A percentile compares a stretch with the other conserved stretches of the same genome.
These are phyloP conservation scores for Neurospora hispaniola DNA, from an alignment of 495 filamentous ascomycete genomes.

Conservation along the genomic window DNA sequence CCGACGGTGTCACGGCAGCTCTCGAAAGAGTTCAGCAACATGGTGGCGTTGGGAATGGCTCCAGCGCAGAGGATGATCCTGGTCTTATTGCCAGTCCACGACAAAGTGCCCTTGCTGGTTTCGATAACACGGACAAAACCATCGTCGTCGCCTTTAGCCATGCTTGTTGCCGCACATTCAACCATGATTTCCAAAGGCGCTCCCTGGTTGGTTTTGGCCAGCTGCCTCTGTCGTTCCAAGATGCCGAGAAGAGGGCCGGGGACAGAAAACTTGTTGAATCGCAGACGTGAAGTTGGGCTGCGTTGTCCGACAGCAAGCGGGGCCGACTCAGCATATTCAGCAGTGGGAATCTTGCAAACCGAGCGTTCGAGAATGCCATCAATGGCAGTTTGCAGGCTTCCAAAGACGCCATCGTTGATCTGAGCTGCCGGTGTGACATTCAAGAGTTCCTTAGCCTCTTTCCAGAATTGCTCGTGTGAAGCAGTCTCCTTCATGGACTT, in stretches of 20 bases:
- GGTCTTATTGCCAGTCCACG: neutral
- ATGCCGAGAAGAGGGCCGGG: neutral
- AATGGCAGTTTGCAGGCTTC: neutral
- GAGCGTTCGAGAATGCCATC: neutral
- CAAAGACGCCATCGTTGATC: neutral
- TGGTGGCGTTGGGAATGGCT: neutral
- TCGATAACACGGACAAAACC: neutral
- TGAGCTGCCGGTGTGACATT: neutral
- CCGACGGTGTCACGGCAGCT: neutral
- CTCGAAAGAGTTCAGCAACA: neutral
- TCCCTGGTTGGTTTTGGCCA: neutral
- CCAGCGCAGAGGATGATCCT: neutral
- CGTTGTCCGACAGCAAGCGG: neutral
- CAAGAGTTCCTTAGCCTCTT: neutral
- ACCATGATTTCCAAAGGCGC: neutral
- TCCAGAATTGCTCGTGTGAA: neutral
- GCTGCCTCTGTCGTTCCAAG: neutral
- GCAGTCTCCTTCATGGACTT: neutral
- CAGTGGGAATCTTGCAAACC: neutral
- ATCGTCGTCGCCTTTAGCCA: neutral
- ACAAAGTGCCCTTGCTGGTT: neutral
- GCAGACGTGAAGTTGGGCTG: neutral
- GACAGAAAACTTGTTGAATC: neutral
- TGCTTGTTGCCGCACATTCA: neutral
- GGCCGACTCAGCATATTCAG: neutral